These are phyloP conservation scores for Ceriops tagal DNA, from an alignment of 345 rosid species.

Conservation along the genomic window DNA sequence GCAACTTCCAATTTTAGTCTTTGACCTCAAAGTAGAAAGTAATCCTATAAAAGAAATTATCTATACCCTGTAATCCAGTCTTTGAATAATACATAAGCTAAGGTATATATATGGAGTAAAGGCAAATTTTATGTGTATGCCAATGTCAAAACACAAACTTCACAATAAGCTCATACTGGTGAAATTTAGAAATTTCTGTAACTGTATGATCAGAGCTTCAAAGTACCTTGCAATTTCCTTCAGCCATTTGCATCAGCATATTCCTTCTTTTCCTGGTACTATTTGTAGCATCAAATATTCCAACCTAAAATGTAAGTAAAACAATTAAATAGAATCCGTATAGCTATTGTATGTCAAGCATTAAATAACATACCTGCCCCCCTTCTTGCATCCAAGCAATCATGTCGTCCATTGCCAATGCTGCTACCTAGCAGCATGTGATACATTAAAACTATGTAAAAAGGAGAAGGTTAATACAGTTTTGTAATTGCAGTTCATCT, in stretches of 20 bases:
- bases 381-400: slow-evolving; percentile 99
- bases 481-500: slow-evolving; percentile 32
- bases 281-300: slow-evolving; percentile 98
- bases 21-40: too few species aligned
- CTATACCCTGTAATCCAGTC: not conserved
- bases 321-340: slow-evolving; percentile 20
- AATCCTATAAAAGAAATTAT: not conserved
- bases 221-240: slow-evolving; percentile 96
- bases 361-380: slow-evolving; percentile 73
- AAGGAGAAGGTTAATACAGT: slow-evolving; percentile 55
- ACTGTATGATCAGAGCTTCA: slow-evolving; percentile 14
- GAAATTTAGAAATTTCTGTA: slow-evolving; percentile 4
- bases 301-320: slow-evolving; percentile 59
- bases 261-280: slow-evolving; percentile 80
- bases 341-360: not conserved
- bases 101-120: not conserved
- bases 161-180: slow-evolving; percentile 2
- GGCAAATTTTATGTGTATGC: not conserved
- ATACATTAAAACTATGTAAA: slow-evolving; percentile 74
- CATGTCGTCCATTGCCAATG: slow-evolving; percentile 99
- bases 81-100: not conserved
- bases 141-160: slow-evolving; percentile 6
- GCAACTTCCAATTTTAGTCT: too few species aligned
- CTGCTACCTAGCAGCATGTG: slow-evolving; percentile 95
- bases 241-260: slow-evolving; percentile 99